Base-by-base conservation (phyloP, 1,139 yeast genomes). In the Torulaspora globosa region DNA sequence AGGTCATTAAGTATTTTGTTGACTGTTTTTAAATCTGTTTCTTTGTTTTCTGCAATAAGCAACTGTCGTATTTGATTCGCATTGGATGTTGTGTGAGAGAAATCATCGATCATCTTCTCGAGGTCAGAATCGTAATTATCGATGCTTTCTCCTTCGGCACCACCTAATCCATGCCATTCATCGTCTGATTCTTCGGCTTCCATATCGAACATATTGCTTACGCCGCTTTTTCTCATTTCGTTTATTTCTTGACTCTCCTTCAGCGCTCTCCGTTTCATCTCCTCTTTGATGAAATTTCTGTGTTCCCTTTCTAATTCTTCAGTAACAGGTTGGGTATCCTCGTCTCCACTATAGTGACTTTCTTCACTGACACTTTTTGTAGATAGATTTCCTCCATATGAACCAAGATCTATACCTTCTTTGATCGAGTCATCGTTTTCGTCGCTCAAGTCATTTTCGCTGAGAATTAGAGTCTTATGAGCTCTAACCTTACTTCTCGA, bases 161-260 rank as follows among this genome's bases (percentile, higher is more conserved):
- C 96, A 46, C 96, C 97, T 46, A 86, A 63, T 1, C 96, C 96
- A 41, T 81, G 82, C 90, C 95, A 90, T 69, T 90, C 97, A 70
- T 90, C 97, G 53, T 92, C 97, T 34, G 96, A 87, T 70, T 92
- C 97, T 55, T 81, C 94, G 37, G 98, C 98, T 70, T 90, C 96
- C 51, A 63, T 60, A 47, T 69, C 72, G 51, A 70, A 54, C 45
- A 69, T 59, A 36, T 66, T 58, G 16, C 57, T 60, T 1, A 66
- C 49, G 24, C 71, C 71, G 28, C 51, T 56, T 7, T 51, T 50
- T 36, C 60, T 63, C 58, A 70, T 48, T 31, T 65, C 68, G 24
- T 69, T 63, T 52, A 73, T 75, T 51, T 68, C 67, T 38, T 72
- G 71, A 50, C 68, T 70, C 46, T 48, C 47, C 54, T 58, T 50